phyloP scores from a whole-genome alignment of 768 basidiomycete species.

The Phanerochaete sordida region DNA sequence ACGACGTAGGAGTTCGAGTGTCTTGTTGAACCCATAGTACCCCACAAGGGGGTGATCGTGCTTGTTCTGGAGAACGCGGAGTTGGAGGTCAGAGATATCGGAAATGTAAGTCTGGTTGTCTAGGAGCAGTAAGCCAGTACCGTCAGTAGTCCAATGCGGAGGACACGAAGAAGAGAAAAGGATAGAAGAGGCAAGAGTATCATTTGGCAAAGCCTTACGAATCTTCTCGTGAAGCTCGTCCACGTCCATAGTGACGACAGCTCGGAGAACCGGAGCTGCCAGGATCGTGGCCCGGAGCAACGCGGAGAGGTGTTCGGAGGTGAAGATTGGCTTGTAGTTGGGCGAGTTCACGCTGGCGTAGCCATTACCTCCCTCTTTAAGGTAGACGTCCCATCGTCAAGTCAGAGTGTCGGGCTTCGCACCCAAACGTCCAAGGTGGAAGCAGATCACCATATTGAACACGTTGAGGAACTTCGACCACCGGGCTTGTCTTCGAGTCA shows the following conservation, averaged over 20 bases:
- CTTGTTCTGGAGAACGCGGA: conserved; percentile 25
- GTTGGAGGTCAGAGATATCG: conserved; percentile 18
- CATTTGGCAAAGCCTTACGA: conserved; percentile 17
- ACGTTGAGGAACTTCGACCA: conserved; percentile 28
- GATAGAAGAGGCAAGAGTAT: conserved; percentile 13
- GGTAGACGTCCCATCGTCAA: conserved; percentile 20
- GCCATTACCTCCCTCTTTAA: conserved; percentile 21
- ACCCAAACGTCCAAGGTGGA: conserved; percentile 26
- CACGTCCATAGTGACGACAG: conserved; percentile 18
- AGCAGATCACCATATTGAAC: conserved; percentile 23
- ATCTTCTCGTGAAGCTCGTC: conserved; percentile 18
- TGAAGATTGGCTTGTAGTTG: conserved; percentile 11
- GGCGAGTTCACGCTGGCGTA: not conserved
- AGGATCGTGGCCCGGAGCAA: conserved; percentile 1
- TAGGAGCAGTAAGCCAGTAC: conserved; percentile 20
- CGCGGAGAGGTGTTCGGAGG: conserved; percentile 3
- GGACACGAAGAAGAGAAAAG: conserved; percentile 17
- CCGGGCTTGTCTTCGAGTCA: conserved; percentile 34
- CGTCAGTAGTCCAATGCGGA: conserved; percentile 10
- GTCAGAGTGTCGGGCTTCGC: conserved; percentile 18
- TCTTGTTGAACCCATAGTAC: conserved; percentile 37
- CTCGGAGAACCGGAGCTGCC: not conserved
- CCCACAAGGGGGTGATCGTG: conserved; percentile 38
- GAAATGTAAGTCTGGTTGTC: conserved; percentile 31
- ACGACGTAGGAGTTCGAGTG: conserved; percentile 26